Percentiles rank a stretch among this genome's conserved stretches.
phyloP scores from a whole-genome alignment of 2,329 filamentous ascomycete species.

The Alternaria sp. region DNA sequence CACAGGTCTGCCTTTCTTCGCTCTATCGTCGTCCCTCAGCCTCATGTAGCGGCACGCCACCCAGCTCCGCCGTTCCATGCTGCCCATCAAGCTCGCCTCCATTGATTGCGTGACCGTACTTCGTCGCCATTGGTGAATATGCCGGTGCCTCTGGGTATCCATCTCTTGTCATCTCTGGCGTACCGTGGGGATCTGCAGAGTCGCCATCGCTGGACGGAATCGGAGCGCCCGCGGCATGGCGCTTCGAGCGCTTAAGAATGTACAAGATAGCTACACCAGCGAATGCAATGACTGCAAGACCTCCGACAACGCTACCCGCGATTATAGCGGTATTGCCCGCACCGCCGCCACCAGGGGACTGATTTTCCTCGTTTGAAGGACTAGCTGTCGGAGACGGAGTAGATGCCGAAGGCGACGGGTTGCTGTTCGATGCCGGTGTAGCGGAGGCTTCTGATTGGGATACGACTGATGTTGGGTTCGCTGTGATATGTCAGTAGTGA shows the following conservation, averaged over 20 bases:
- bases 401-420: background rate
- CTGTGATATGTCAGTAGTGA: background rate
- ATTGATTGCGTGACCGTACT: background rate
- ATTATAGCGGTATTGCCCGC: background rate
- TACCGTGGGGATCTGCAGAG: background rate
- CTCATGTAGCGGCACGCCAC: background rate
- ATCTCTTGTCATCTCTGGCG: background rate
- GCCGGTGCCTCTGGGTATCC: background rate
- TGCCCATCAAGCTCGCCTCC: conserved; percentile 6
- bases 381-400: background rate
- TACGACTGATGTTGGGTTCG: background rate
- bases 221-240: background rate
- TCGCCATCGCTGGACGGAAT: background rate
- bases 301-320: background rate
- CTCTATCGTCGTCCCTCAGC: background rate
- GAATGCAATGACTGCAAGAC: conserved; percentile 8
- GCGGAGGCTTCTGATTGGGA: background rate
- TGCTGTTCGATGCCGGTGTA: background rate
- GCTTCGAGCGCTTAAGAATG: conserved; percentile 9
- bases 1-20: background rate
- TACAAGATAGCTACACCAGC: conserved; percentile 3
- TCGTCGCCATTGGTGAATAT: background rate
- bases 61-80: background rate
- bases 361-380: background rate
- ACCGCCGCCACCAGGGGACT: background rate